These are phyloP conservation scores for Cyathus striatus DNA, from an alignment of 768 basidiomycete species.

Conservation along the genomic window DNA sequence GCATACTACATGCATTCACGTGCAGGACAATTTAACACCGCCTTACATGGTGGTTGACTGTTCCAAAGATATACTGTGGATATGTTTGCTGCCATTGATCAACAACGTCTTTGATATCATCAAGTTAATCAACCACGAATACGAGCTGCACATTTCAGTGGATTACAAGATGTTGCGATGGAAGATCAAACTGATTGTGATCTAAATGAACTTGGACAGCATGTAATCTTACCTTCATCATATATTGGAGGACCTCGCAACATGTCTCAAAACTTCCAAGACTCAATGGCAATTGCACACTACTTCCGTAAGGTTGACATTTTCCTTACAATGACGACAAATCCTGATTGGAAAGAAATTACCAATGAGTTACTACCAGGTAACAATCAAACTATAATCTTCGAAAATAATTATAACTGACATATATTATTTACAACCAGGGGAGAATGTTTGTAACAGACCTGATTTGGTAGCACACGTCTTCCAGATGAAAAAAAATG, in stretches of 20 bases:
- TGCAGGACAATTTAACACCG: conserved; percentile 19
- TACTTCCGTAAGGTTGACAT: conserved; percentile 28
- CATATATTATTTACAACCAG: too few relatives aligned
- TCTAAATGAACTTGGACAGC: conserved; percentile 16
- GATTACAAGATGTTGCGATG: conserved; percentile 25
- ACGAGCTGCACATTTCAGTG: conserved; percentile 27
- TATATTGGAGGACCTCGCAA: conserved; percentile 25
- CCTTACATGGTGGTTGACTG: conserved; percentile 29
- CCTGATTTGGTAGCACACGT: conserved; percentile 44
- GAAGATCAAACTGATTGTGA: conserved; percentile 12
- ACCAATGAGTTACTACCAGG: conserved; percentile 25
- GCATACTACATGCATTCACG: conserved; percentile 15
- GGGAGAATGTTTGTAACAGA: conserved; percentile 31
- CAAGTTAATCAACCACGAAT: conserved; percentile 27
- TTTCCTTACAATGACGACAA: conserved; percentile 41
- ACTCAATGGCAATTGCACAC: conserved; percentile 32
- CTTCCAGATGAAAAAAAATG: conserved; percentile 37
- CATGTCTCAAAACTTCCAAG: conserved; percentile 35
- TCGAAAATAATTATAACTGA: too few relatives aligned
- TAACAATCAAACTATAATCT: too few relatives aligned
- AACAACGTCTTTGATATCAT: conserved; percentile 28
- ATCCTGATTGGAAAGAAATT: conserved; percentile 39
- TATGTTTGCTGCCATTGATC: conserved; percentile 39
- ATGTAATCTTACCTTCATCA: conserved; percentile 30
- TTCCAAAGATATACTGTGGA: conserved; percentile 43